Conservation (phyloP, 139 green algal genomes). For the Chlorella sp. region DNA sequence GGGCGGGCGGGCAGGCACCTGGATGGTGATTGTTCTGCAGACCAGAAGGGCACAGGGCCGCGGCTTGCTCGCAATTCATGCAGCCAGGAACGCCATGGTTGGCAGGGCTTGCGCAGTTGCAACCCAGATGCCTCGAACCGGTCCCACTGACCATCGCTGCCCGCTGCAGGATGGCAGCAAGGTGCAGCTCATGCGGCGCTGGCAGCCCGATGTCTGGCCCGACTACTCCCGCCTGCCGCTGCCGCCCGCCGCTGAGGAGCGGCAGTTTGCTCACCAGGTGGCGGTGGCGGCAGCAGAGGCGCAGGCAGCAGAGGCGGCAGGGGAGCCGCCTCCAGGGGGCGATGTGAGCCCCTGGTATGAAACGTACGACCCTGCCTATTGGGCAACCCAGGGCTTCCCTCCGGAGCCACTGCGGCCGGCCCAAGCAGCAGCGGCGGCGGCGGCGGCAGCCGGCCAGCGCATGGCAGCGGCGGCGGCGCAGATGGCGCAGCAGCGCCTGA, state of each 20-base stretch:
- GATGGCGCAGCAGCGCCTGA: conserved; percentile 4
- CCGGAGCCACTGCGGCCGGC: background rate
- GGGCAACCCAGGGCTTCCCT: background rate
- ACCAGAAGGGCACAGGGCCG: no score
- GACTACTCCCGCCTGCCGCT: conserved; percentile 3
- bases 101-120: no score
- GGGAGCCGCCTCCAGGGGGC: background rate
- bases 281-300: background rate
- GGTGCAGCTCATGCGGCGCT: background rate
- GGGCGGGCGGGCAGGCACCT: no score
- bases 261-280: background rate
- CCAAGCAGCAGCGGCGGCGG: background rate
- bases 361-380: background rate
- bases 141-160: no score
- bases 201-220: conserved; percentile 13
- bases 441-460: background rate
- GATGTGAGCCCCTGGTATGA: conserved; percentile 15
- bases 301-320: background rate
- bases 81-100: no score
- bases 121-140: no score
- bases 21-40: no score
- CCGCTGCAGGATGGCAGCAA: conserved; percentile 32
- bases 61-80: no score
- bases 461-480: background rate
- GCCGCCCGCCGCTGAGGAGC: background rate